These are phyloP conservation scores for Globisporangium recalcitrans DNA, from an alignment of 352 stramenopile species.

Conservation along the genomic window DNA sequence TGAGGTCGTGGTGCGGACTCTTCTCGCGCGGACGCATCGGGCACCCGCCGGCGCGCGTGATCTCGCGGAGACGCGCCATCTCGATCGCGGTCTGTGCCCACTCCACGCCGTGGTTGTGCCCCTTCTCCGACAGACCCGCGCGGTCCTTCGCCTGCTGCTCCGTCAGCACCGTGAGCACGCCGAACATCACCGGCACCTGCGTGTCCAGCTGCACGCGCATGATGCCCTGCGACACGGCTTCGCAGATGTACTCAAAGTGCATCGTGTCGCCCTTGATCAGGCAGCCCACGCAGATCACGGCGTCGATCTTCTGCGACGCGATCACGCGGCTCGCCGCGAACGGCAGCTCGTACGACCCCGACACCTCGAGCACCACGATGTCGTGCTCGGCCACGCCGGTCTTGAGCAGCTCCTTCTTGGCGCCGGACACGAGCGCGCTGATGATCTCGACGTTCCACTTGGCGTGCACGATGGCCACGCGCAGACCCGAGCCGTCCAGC, in stretches of 20 bases:
- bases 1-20: constrained; percentile 68
- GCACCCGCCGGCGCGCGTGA: constrained; percentile 49
- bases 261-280: constrained; percentile 97
- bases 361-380: constrained; percentile 81
- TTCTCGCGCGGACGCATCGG: constrained; percentile 65
- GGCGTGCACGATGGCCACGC: constrained; percentile 79
- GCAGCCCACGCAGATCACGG: constrained; percentile 93
- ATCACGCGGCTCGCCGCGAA: constrained; percentile 90
- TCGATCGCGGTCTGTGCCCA: constrained; percentile 96
- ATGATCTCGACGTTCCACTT: constrained; percentile 88
- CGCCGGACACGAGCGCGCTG: constrained; percentile 53
- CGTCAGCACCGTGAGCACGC: constrained; percentile 94
- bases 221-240: constrained; percentile 94
- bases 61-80: constrained; percentile 91
- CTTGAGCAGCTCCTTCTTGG: constrained; percentile 55
- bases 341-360: constrained; percentile 96
- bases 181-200: constrained; percentile 83
- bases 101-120: constrained; percentile 94
- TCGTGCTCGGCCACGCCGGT: constrained; percentile 57
- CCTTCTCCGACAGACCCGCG: constrained; percentile 70
- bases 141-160: constrained; percentile 95
- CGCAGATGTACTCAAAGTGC: constrained; percentile 99
- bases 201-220: constrained; percentile 95
- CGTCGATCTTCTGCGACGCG: constrained; percentile 92
- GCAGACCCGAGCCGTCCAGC: constrained; percentile 67